Conservation (phyloP, 805 yeast species). For the Wickerhamomyces alni region DNA sequence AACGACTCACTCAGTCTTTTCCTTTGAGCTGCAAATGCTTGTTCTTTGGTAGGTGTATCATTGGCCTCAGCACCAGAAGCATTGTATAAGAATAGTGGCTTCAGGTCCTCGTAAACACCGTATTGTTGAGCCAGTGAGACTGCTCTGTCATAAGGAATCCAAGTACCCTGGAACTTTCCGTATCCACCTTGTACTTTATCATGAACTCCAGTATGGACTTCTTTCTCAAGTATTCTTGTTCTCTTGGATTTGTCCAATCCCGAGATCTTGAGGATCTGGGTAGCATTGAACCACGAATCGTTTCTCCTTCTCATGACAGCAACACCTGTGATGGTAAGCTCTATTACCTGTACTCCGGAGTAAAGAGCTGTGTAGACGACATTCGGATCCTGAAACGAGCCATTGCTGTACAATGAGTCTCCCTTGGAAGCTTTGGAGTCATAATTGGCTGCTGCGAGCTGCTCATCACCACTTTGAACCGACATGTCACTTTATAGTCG, state of each 20-base stretch:
- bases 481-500: no score
- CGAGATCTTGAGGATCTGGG: conserved; percentile 74
- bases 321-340: conserved; percentile 58
- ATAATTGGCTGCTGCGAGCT: no score
- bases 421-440: no score
- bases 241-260: conserved; percentile 73
- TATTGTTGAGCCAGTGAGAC: conserved; percentile 47
- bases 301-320: conserved; percentile 73
- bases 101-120: conserved; percentile 56
- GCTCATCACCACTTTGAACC: no score
- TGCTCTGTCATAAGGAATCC: conserved; percentile 74
- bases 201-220: conserved; percentile 61
- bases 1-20: conserved; percentile 18
- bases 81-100: conserved; percentile 54
- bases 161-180: conserved; percentile 81
- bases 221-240: conserved; percentile 68
- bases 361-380: conserved; percentile 68
- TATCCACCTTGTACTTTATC: conserved; percentile 83
- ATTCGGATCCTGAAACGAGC: conserved; percentile 11
- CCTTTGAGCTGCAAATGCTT: conserved; percentile 33
- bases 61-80: conserved; percentile 27
- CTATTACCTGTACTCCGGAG: conserved; percentile 79
- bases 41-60: conserved; percentile 44
- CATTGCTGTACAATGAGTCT: neutral
- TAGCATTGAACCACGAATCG: conserved; percentile 80